These are phyloP conservation scores for Saprolegnia parasitica DNA, from an alignment of 352 stramenopile species.

Conservation along the genomic window DNA sequence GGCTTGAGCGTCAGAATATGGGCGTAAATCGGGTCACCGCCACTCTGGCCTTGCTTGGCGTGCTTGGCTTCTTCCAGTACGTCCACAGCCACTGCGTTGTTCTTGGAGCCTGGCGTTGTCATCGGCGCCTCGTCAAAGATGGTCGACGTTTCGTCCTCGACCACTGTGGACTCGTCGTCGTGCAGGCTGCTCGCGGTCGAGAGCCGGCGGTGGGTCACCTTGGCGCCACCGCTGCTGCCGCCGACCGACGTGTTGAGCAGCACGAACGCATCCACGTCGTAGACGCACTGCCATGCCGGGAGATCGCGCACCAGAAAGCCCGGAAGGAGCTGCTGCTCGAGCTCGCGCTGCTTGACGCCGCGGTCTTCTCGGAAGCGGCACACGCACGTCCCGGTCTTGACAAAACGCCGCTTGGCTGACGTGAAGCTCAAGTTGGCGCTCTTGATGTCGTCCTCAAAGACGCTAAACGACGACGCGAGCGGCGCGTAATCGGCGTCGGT, in stretches of 20 bases:
- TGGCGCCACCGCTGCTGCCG: neutral
- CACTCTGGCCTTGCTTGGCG: slow-evolving; percentile 62
- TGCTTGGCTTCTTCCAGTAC: slow-evolving; percentile 73
- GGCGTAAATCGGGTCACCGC: neutral
- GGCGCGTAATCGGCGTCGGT: slow-evolving; percentile 82
- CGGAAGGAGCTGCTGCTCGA: slow-evolving; percentile 45
- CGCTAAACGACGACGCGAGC: slow-evolving; percentile 71
- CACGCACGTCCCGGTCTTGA: slow-evolving; percentile 63
- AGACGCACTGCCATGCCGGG: slow-evolving; percentile 82
- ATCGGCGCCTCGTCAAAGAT: slow-evolving; percentile 33
- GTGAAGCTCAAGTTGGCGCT: slow-evolving; percentile 40
- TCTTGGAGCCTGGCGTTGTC: neutral
- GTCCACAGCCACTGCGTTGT: slow-evolving; percentile 33
- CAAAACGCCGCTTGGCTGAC: slow-evolving; percentile 66
- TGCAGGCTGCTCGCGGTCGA: neutral
- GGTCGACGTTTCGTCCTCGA: slow-evolving; percentile 30
- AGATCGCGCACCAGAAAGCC: slow-evolving; percentile 82
- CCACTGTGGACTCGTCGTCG: neutral
- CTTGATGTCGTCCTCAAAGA: slow-evolving; percentile 47
- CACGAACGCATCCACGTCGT: slow-evolving; percentile 81
- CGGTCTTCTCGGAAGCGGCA: slow-evolving; percentile 73
- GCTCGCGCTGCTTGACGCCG: slow-evolving; percentile 31
- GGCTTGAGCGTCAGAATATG: slow-evolving; percentile 33
- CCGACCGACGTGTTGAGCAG: slow-evolving; percentile 42
- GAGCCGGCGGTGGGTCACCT: neutral